phyloP scores from a whole-genome alignment of 441 rosid species.

The Jatropha podagrica region DNA sequence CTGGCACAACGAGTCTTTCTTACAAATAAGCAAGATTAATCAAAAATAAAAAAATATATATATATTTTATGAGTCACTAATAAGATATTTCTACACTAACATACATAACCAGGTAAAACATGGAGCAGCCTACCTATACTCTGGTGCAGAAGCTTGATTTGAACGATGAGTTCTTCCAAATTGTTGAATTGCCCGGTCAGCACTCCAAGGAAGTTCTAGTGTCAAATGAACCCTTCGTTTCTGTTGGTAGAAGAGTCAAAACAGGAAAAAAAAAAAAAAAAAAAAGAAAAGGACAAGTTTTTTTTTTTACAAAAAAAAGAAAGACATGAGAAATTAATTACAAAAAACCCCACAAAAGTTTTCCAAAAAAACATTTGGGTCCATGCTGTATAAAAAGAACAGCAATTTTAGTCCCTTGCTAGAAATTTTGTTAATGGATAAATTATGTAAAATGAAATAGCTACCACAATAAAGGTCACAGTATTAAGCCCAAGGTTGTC shows the following conservation, averaged over 20 bases:
- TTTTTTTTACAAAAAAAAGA: neutral
- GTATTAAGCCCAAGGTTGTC: neutral
- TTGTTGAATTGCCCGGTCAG: slow-evolving; percentile 99
- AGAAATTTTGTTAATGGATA: neutral
- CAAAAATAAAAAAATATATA: neutral
- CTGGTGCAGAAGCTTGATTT: slow-evolving; percentile 99
- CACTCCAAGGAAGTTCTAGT: slow-evolving; percentile 99
- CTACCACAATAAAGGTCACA: neutral
- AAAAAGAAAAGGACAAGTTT: slow-evolving; percentile 8
- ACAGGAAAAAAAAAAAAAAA: slow-evolving; percentile 10
- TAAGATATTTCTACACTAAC: neutral
- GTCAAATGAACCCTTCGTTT: slow-evolving; percentile 97
- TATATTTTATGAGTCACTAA: neutral
- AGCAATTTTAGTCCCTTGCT: neutral
- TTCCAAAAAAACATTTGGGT: neutral
- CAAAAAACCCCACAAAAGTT: neutral
- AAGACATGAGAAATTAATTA: neutral
- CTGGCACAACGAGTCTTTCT: neutral
- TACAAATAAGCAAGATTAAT: neutral
- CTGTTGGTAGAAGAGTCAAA: slow-evolving; percentile 39
- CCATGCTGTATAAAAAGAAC: neutral
- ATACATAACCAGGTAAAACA: slow-evolving; percentile 12
- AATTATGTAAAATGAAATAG: neutral
- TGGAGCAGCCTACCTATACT: slow-evolving; percentile 63
- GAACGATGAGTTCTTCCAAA: slow-evolving; percentile 99